Base-by-base conservation (phyloP, 2,329 filamentous ascomycete species). In the Nemania bipapillata region DNA sequence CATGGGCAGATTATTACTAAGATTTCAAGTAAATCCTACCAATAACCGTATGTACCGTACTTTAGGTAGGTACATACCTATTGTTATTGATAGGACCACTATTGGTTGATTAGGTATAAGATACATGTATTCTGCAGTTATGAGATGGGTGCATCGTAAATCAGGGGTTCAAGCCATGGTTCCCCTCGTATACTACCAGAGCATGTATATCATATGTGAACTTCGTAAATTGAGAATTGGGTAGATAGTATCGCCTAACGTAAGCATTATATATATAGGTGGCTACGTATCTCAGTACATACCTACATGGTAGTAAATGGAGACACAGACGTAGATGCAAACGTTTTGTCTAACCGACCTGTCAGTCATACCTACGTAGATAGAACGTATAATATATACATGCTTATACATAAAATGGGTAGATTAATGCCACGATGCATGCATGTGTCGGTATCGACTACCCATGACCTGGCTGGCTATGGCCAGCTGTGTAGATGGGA, bases 391-490 rank as follows among this genome's bases (percentile, higher is more conserved):
- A n/a, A n/a, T n/a, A n/a, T n/a, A n/a, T n/a, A n/a, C n/a, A n/a
- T n/a, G n/a, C n/a, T n/a, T 32, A 35, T 45, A 59, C 24, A 26
- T 2, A 47, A n/a, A 55, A 50, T 17, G 7, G 7, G 4, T 26
- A 24, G 17, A 37, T 53, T 9, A 12, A 37, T 22, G 55, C 42
- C n/a, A 57, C 8, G 55, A 54, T 47, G 52, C 47, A 63, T 63
- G 59, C 58, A 63, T 50, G 59, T 17, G 60, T 63, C 65, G 65
- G 65, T 60, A 64, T 54, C 54, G 35, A 52, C 35, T n/a, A 55
- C 20, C 30, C 42, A 32, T 63, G 60, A 50, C 60, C 15, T 8
- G 40, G 30, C 28, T 28, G 30, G 59, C 17, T n/a, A n/a, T 62
- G 59, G 59, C 59, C 53, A 62, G 59, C 59, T 62, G 40, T 12